These are phyloP conservation scores for Sphaerostilbella broomeana DNA, from an alignment of 2,329 filamentous ascomycete genomes.

Conservation along the genomic window DNA sequence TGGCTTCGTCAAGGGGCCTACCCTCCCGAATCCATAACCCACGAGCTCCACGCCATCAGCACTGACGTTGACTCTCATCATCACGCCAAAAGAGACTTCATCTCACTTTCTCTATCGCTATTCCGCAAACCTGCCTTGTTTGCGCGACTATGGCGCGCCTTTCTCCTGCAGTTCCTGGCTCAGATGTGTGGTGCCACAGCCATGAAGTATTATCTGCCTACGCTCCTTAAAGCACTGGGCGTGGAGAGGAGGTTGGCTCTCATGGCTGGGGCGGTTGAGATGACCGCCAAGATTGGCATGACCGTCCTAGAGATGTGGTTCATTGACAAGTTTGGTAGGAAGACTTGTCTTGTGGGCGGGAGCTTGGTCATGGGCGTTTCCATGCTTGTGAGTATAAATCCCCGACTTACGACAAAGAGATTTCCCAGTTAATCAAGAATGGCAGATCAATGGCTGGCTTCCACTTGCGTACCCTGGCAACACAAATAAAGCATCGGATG, in stretches of 20 bases:
- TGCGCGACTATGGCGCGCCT: conserved; percentile 49
- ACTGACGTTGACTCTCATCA: conserved; percentile 35
- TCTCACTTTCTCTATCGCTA: conserved; percentile 30
- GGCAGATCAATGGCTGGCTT: conserved; percentile 47
- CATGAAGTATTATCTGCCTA: conserved; percentile 55
- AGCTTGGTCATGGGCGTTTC: conserved; percentile 46
- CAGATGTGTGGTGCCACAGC: conserved; percentile 54
- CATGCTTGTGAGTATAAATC: conserved; percentile 42
- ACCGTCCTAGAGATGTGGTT: conserved; percentile 51
- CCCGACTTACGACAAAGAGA: too few relatives aligned
- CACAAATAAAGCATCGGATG: conserved; percentile 40
- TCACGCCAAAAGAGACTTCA: conserved; percentile 18
- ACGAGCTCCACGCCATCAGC: conserved; percentile 41
- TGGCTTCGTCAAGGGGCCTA: conserved; percentile 43
- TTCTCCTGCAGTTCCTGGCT: conserved; percentile 52
- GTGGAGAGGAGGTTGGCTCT: conserved; percentile 41
- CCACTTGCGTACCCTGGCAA: conserved; percentile 46
- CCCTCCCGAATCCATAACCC: conserved; percentile 29
- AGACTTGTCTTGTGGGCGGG: conserved; percentile 42
- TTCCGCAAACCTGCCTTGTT: conserved; percentile 43
- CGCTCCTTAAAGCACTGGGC: conserved; percentile 45
- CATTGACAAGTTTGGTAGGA: conserved; percentile 47
- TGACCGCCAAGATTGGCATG: conserved; percentile 50
- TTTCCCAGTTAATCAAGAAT: too few relatives aligned
- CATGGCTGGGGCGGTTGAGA: conserved; percentile 50